phyloP scores from a whole-genome alignment of 169 alveolate species.

The Cryptosporidium viatorum region DNA sequence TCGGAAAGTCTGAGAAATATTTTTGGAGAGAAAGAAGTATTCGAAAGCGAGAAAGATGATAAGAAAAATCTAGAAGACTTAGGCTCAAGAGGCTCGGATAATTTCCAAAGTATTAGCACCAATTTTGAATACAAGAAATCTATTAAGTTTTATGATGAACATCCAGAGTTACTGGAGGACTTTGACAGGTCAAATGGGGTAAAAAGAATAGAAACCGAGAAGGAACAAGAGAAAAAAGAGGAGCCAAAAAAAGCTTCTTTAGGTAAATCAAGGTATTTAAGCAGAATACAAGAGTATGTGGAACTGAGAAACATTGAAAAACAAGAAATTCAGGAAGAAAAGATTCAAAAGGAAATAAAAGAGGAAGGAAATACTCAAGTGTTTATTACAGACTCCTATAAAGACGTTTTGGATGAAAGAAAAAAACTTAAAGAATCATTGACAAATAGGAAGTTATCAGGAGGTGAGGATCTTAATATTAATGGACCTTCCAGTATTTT shows the following conservation, averaged over 20 bases:
- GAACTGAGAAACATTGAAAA: slow-evolving; percentile 43
- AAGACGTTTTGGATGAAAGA: slow-evolving; percentile 25
- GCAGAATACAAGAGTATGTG: slow-evolving; percentile 37
- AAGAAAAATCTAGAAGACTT: neutral
- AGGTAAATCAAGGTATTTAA: slow-evolving; percentile 39
- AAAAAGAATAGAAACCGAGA: neutral
- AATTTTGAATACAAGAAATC: slow-evolving; percentile 32
- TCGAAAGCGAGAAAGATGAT: neutral
- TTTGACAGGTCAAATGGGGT: slow-evolving; percentile 27
- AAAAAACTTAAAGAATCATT: slow-evolving; percentile 3
- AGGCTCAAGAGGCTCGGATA: neutral
- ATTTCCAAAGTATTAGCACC: neutral
- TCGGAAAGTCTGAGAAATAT: neutral
- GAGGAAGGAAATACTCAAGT: slow-evolving; percentile 20
- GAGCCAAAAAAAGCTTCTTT: neutral
- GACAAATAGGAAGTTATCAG: neutral
- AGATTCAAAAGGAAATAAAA: slow-evolving; percentile 53
- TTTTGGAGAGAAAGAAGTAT: neutral
- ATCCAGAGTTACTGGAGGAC: slow-evolving; percentile 53
- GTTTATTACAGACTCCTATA: slow-evolving; percentile 42
- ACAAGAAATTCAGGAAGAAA: slow-evolving; percentile 65
- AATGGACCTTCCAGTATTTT: neutral
- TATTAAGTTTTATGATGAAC: slow-evolving; percentile 24
- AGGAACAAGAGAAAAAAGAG: neutral
- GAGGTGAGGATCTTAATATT: neutral